These are phyloP conservation scores for Cladosporium halotolerans DNA, from an alignment of 2,329 filamentous ascomycete species.

Conservation along the genomic window DNA sequence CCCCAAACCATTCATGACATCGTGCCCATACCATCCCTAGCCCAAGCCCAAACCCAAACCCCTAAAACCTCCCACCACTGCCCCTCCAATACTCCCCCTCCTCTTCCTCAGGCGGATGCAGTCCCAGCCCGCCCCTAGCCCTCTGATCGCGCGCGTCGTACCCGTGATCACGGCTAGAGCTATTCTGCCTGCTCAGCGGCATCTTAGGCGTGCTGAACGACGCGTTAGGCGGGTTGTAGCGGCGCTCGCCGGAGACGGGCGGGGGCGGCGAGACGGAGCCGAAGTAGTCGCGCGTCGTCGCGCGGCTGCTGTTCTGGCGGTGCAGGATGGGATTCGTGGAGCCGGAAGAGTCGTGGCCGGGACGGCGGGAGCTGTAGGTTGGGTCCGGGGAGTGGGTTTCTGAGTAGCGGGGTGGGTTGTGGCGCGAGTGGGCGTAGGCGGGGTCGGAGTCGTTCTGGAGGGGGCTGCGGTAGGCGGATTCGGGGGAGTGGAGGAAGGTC, in stretches of 20 bases:
- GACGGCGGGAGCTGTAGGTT: not conserved
- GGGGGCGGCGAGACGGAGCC: constrained; percentile 20
- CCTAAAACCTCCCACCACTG: not conserved
- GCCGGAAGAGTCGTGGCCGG: not conserved
- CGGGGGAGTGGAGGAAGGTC: constrained; percentile 26
- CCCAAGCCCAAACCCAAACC: no score
- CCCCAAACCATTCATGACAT: no score
- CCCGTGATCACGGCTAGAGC: not conserved
- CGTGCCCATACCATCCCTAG: no score
- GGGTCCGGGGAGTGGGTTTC: constrained; percentile 11
- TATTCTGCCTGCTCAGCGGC: constrained; percentile 22
- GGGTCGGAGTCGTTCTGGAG: constrained; percentile 9
- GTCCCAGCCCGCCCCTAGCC: constrained; percentile 34
- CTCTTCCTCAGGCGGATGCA: constrained; percentile 29
- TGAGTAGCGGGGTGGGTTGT: constrained; percentile 9
- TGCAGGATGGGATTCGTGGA: constrained; percentile 3
- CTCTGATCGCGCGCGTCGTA: constrained; percentile 32
- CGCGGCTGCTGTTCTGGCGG: not conserved
- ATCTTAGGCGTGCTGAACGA: constrained; percentile 39
- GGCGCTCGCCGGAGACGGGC: constrained; percentile 25
- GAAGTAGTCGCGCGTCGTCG: constrained; percentile 12
- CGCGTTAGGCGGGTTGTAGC: constrained; percentile 33
- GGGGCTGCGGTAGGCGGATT: constrained; percentile 18
- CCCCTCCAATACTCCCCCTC: not conserved
- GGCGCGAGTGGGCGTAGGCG: not conserved